Evolutionary conservation across 768 basidiomycete species (phyloP), one percentile per base, ranked within the genome.

Genomic region (Auriscalpium vulgare): DNA sequence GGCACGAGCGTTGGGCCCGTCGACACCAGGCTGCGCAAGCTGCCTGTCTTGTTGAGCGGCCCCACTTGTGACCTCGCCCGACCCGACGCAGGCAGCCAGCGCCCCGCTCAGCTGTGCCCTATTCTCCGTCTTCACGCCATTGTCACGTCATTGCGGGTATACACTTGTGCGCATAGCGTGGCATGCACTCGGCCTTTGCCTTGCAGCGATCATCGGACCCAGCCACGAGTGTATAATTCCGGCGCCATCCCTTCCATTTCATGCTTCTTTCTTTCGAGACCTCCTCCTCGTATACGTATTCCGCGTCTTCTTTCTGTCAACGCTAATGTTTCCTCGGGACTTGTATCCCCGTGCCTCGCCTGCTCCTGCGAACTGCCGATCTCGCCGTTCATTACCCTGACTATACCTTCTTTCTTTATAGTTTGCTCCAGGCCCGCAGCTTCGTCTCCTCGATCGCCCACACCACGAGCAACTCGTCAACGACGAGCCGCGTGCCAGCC

Each of bases 391-490:
- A 10, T 53, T 16, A 16, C 29, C 29, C 51, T 53, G 43, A 40
- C 47, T 4, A 16, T 47, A 13, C 53, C 23, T 50, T 59, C 38
- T 61, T 53, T 46, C 19, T 47, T 44, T 50, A 35, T 56, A 86
- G 84, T 34, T 71, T 85, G 58, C 74, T 87, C 16, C 83, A 84
- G 62, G 72, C 82, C 16, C 74, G 71, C 59, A 79, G 77, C 59
- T 81, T 75, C 64, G 57, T 69, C 63, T 65, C 69, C 44, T 65
- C 64, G 53, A 49, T 64, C 53, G 59, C 69, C 17, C 60, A 43
- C 53, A 56, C 61, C 21, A 60, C 65, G 16, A 53, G 59, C 37
- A 16, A 34, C 17, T 44, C 23, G 49, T 55, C 17, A 4, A 6
- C 45, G 7, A 19, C 38, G 19, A 34, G 40, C 9, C 52, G 37